These are phyloP conservation scores for Phytophthora ramorum DNA, from an alignment of 352 stramenopile genomes.

Conservation along the genomic window DNA sequence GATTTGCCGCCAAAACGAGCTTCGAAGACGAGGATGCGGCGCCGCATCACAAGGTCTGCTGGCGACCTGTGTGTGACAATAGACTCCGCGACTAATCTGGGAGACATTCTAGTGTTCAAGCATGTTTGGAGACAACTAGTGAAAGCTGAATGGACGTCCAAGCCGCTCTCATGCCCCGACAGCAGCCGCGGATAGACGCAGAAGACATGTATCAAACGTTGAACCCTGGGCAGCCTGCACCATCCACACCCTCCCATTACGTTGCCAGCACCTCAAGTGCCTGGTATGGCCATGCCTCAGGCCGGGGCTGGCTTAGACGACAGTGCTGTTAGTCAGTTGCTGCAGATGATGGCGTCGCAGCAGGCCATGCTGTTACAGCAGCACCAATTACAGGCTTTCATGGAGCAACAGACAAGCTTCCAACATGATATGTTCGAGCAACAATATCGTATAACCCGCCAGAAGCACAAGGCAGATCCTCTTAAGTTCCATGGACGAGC, in stretches of 20 bases:
- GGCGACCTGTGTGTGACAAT: too few species aligned
- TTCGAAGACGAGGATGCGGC: too few species aligned
- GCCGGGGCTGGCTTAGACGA: not conserved
- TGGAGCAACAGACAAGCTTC: conserved; percentile 14
- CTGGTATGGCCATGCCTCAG: not conserved
- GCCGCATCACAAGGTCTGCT: too few species aligned
- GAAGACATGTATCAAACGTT: not conserved
- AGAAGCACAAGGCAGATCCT: not conserved
- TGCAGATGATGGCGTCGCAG: conserved; percentile 5
- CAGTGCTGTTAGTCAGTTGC: not conserved
- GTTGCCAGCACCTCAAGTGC: not conserved
- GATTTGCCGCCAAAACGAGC: too few species aligned
- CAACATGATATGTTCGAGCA: conserved; percentile 19
- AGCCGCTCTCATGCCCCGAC: not conserved
- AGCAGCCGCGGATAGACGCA: conserved; percentile 1
- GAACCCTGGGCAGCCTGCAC: not conserved
- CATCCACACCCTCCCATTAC: not conserved
- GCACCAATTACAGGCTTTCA: conserved; percentile 12
- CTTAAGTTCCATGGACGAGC: not conserved
- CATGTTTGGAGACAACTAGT: too few species aligned
- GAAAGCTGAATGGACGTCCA: too few species aligned
- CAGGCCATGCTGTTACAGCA: conserved; percentile 14
- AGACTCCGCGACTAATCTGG: too few species aligned
- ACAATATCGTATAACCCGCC: not conserved
- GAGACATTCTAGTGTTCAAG: too few species aligned